Conservation (phyloP, 2,329 filamentous ascomycete species). For the Xylariaceae sp. region DNA sequence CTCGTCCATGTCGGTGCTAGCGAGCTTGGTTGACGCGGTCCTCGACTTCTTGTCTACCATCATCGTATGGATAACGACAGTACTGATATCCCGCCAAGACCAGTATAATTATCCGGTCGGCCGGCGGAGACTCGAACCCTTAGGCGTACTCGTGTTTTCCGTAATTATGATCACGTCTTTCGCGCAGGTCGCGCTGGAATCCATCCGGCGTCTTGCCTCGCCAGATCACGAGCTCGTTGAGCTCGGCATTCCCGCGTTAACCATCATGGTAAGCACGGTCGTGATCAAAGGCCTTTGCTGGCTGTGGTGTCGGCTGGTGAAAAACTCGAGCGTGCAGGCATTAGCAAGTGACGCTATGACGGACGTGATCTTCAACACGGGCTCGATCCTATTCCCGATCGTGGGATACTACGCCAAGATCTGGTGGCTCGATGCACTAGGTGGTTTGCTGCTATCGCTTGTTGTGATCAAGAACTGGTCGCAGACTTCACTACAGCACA, state of each 20-base stretch:
- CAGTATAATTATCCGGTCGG: conserved; percentile 81
- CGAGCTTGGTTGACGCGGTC: conserved; percentile 78
- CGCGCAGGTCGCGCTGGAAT: conserved; percentile 76
- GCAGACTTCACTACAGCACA: conserved; percentile 74
- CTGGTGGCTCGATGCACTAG: conserved; percentile 85
- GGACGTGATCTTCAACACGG: conserved; percentile 88
- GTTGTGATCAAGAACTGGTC: conserved; percentile 84
- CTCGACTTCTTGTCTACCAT: conserved; percentile 82
- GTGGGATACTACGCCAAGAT: conserved; percentile 76
- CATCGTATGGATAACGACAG: conserved; percentile 80
- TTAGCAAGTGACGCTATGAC: conserved; percentile 66
- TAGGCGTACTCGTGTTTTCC: conserved; percentile 81
- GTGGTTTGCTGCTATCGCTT: conserved; percentile 77
- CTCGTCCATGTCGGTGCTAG: conserved; percentile 80
- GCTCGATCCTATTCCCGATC: conserved; percentile 86
- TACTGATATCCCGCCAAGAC: conserved; percentile 74
- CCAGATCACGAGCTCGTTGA: conserved; percentile 72
- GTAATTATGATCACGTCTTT: conserved; percentile 88
- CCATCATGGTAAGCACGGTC: conserved; percentile 82
- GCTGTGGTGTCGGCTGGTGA: conserved; percentile 86
- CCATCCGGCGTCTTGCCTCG: conserved; percentile 66
- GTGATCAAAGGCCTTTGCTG: conserved; percentile 82
- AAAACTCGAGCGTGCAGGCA: conserved; percentile 84
- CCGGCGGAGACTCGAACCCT: conserved; percentile 74
- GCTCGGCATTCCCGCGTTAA: conserved; percentile 73